Conservation (phyloP, 2,329 filamentous ascomycete species). For the Aureobasidium pullulans region DNA sequence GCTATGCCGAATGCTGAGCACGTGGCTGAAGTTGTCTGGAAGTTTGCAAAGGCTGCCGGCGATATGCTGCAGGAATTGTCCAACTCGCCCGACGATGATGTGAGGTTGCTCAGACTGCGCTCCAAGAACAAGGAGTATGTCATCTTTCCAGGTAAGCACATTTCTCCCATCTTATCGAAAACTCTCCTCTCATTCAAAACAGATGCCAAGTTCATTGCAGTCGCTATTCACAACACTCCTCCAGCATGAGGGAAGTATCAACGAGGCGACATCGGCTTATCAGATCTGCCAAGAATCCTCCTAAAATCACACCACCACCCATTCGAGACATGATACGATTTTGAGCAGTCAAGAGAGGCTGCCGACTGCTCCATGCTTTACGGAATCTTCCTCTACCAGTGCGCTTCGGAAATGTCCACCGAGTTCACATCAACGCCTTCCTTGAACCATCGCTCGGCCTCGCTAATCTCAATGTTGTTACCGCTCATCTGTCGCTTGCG, state of each 20-base stretch:
- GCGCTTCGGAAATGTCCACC: conserved; percentile 58
- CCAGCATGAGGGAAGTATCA: conserved; percentile 42
- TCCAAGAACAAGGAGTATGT: conserved; percentile 83
- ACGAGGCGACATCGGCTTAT: neutral
- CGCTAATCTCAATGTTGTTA: conserved; percentile 52
- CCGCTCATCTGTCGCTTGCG: conserved; percentile 67
- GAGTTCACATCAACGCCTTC: conserved; percentile 61
- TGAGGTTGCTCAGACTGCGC: conserved; percentile 66
- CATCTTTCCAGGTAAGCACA: conserved; percentile 58
- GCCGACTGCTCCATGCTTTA: neutral
- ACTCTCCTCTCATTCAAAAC: neutral
- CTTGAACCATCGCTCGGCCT: conserved; percentile 61
- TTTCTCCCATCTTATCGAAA: neutral
- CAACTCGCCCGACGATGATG: conserved; percentile 64
- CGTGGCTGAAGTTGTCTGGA: conserved; percentile 69
- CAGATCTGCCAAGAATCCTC: neutral
- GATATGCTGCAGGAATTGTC: conserved; percentile 66
- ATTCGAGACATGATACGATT: neutral
- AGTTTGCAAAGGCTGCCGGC: conserved; percentile 62
- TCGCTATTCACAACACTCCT: conserved; percentile 76
- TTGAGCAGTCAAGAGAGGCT: neutral
- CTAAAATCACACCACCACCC: neutral
- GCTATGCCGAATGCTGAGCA: conserved; percentile 58
- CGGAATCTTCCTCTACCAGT: conserved; percentile 44
- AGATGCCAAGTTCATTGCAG: conserved; percentile 69